phyloP scores from a whole-genome alignment of 768 basidiomycete species.

The Trametes cinnabarina region DNA sequence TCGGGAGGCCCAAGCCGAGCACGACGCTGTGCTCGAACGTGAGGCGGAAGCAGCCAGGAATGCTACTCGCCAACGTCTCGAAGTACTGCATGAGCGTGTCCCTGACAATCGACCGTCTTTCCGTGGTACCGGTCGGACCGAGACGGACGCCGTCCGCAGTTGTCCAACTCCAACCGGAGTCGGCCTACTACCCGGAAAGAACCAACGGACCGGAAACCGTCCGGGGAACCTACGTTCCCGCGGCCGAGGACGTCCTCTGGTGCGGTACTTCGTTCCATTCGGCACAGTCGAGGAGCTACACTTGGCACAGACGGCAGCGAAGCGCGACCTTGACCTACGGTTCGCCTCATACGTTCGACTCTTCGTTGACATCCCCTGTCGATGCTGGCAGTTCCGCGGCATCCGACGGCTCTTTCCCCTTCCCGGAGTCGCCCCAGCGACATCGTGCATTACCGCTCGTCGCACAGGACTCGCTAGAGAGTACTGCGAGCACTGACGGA shows the following conservation, averaged over 20 bases:
- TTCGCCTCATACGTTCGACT: slow-evolving; percentile 14
- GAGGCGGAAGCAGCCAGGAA: neutral
- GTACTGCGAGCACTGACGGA: slow-evolving; percentile 18
- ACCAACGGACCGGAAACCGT: too few relatives aligned
- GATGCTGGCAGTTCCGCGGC: neutral
- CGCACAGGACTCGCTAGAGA: slow-evolving; percentile 23
- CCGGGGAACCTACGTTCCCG: too few relatives aligned
- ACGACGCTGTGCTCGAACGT: neutral
- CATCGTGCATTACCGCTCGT: slow-evolving; percentile 15
- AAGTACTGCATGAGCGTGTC: neutral
- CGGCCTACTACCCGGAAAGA: too few relatives aligned
- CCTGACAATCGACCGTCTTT: slow-evolving; percentile 22
- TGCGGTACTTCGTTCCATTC: slow-evolving; percentile 72
- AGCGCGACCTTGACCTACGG: slow-evolving; percentile 7
- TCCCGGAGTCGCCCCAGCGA: slow-evolving; percentile 13
- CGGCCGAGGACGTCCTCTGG: slow-evolving; percentile 46
- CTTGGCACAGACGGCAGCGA: slow-evolving; percentile 8
- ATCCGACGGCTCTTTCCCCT: slow-evolving; percentile 12
- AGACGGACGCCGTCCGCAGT: too few relatives aligned
- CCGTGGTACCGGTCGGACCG: slow-evolving; percentile 22
- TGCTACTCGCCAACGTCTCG: neutral
- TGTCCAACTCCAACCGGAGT: too few relatives aligned
- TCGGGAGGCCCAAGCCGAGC: neutral
- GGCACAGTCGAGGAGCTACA: slow-evolving; percentile 44
- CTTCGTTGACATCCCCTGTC: slow-evolving; percentile 13